phyloP scores from a whole-genome alignment of 768 basidiomycete genomes.

The Panus rudis region DNA sequence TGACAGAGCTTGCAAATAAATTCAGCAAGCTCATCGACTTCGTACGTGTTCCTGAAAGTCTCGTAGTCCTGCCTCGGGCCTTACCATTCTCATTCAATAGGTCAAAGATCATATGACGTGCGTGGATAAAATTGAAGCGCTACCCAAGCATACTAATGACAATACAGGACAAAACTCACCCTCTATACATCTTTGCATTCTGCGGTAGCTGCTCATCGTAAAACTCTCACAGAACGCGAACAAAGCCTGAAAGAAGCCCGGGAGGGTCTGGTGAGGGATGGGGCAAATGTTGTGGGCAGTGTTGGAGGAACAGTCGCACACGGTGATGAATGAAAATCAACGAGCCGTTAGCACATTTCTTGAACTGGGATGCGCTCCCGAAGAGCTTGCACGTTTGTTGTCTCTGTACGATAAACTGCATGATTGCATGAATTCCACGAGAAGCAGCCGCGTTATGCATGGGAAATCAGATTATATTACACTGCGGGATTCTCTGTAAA shows the following conservation, averaged over 20 bases:
- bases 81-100: slow-evolving; percentile 14
- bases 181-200: slow-evolving; percentile 38
- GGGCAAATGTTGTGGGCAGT: slow-evolving; percentile 8
- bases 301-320: too few relatives aligned
- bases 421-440: too few relatives aligned
- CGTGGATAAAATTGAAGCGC: slow-evolving; percentile 9
- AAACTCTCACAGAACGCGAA: slow-evolving; percentile 34
- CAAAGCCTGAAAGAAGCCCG: slow-evolving; percentile 26
- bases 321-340: too few relatives aligned
- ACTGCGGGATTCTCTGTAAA: too few relatives aligned
- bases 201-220: slow-evolving; percentile 34
- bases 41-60: slow-evolving; percentile 27
- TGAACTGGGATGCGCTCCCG: too few relatives aligned
- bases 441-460: too few relatives aligned
- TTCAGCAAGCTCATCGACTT: slow-evolving; percentile 43
- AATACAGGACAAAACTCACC: slow-evolving; percentile 37
- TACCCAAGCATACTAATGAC: background rate
- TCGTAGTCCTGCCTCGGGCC: background rate
- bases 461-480: too few relatives aligned
- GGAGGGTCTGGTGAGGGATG: slow-evolving; percentile 9
- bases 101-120: slow-evolving; percentile 46
- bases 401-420: too few relatives aligned
- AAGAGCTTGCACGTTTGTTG: too few relatives aligned
- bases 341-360: too few relatives aligned
- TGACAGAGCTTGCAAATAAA: slow-evolving; percentile 34